These are phyloP conservation scores for Pichia ethanolica DNA, from an alignment of 805 yeast genomes.

Conservation along the genomic window DNA sequence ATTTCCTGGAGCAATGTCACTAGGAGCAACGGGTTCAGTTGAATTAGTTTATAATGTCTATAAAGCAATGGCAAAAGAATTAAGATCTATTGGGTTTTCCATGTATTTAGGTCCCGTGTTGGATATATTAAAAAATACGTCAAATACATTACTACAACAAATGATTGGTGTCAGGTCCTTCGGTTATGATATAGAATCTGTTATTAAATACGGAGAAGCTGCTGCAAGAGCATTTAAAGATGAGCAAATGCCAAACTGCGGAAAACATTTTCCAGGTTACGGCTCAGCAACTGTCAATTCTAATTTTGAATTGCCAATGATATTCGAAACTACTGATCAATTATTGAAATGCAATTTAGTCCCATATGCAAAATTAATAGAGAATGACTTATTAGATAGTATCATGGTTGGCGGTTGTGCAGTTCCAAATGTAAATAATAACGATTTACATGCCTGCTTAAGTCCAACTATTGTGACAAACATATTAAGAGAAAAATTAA, in stretches of 20 bases:
- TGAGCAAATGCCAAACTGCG: constrained; percentile 48
- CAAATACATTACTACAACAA: constrained; percentile 33
- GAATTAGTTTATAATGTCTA: constrained; percentile 44
- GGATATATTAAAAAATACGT: constrained; percentile 49
- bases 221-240: constrained; percentile 46
- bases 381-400: constrained; percentile 42
- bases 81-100: constrained; percentile 47
- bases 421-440: constrained; percentile 51
- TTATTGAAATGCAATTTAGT: constrained; percentile 40
- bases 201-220: constrained; percentile 44
- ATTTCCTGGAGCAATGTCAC: constrained; percentile 61
- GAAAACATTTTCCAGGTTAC: constrained; percentile 62
- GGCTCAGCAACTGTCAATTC: constrained; percentile 56
- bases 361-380: constrained; percentile 44
- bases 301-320: constrained; percentile 49
- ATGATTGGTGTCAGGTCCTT: constrained; percentile 54
- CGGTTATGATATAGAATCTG: constrained; percentile 55
- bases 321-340: constrained; percentile 48
- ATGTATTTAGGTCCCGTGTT: constrained; percentile 55
- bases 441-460: constrained; percentile 57
- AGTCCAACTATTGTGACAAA: constrained; percentile 46
- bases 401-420: constrained; percentile 59
- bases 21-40: constrained; percentile 46
- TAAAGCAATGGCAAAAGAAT: constrained; percentile 46
- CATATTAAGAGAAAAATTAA: constrained; percentile 41